These are phyloP conservation scores for Leucocoprinus sp. DNA, from an alignment of 768 basidiomycete genomes.

Conservation along the genomic window DNA sequence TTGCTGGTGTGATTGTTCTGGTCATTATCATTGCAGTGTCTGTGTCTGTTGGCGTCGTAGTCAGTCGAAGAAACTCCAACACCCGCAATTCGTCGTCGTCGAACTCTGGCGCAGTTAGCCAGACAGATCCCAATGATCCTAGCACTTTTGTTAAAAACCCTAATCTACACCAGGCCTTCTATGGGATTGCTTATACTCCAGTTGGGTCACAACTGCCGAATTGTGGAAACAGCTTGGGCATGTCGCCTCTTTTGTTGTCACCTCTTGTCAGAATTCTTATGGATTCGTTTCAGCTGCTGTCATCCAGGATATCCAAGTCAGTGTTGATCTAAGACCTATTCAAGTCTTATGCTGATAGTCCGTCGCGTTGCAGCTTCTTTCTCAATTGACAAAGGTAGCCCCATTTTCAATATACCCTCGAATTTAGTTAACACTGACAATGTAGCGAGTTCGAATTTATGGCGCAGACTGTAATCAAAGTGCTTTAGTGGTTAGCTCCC, in stretches of 20 bases:
- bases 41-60: slow-evolving; percentile 4
- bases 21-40: slow-evolving; percentile 5
- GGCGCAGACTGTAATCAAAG: slow-evolving; percentile 85
- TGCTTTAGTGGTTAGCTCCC: slow-evolving; percentile 52
- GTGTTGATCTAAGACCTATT: slow-evolving; percentile 3
- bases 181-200: slow-evolving; percentile 85
- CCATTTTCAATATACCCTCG: slow-evolving; percentile 11
- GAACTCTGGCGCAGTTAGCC: slow-evolving; percentile 15
- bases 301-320: slow-evolving; percentile 65
- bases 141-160: slow-evolving; percentile 68
- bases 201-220: slow-evolving; percentile 59
- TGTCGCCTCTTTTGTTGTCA: slow-evolving; percentile 12
- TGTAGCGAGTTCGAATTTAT: slow-evolving; percentile 70
- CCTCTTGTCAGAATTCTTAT: neutral
- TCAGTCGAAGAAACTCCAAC: neutral
- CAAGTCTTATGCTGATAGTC: slow-evolving; percentile 13
- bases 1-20: slow-evolving; percentile 2
- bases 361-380: slow-evolving; percentile 47
- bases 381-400: slow-evolving; percentile 68
- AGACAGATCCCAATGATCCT: slow-evolving; percentile 53
- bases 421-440: neutral
- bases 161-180: slow-evolving; percentile 67
- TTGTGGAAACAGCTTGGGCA: slow-evolving; percentile 50
- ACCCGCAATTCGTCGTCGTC: neutral
- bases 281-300: slow-evolving; percentile 31